Percentiles rank a stretch among this genome's conserved stretches.
phyloP scores from a whole-genome alignment of 2,329 filamentous ascomycete species.

The Teratosphaeria pseudoeucalypti region DNA sequence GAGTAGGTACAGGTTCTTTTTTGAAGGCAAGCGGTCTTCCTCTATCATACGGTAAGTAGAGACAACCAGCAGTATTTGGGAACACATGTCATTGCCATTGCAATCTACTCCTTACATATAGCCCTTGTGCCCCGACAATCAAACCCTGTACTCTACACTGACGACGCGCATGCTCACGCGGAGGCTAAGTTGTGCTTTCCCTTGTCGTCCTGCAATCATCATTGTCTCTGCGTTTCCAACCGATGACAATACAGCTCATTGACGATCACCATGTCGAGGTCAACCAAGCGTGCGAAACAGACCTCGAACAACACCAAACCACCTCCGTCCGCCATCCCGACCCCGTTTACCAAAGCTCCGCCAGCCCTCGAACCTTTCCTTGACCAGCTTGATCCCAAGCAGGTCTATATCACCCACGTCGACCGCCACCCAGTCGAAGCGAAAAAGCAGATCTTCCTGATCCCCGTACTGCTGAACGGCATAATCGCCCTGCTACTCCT shows the following conservation, averaged over 20 bases:
- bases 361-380: constrained; percentile 56
- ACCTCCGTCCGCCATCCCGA: constrained; percentile 7
- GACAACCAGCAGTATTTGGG: too few relatives aligned
- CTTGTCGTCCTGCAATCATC: not conserved
- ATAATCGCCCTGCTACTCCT: constrained; percentile 53
- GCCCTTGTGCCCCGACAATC: not conserved
- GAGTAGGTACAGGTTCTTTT: too few relatives aligned
- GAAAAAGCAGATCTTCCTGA: constrained; percentile 73
- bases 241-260: not conserved
- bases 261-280: not conserved
- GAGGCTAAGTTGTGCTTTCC: not conserved
- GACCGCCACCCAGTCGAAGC: constrained; percentile 59
- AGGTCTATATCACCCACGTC: constrained; percentile 78
- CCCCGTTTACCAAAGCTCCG: constrained; percentile 59
- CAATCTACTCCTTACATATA: not conserved
- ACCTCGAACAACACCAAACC: not conserved
- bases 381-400: constrained; percentile 51
- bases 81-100: not conserved
- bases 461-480: constrained; percentile 69
- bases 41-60: too few relatives aligned
- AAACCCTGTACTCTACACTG: not conserved
- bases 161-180: not conserved
- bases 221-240: not conserved
- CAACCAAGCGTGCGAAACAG: not conserved
- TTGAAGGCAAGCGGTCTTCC: too few relatives aligned